These are phyloP conservation scores for Penicillium tannophilum DNA, from an alignment of 495 filamentous ascomycete genomes.

Conservation along the genomic window DNA sequence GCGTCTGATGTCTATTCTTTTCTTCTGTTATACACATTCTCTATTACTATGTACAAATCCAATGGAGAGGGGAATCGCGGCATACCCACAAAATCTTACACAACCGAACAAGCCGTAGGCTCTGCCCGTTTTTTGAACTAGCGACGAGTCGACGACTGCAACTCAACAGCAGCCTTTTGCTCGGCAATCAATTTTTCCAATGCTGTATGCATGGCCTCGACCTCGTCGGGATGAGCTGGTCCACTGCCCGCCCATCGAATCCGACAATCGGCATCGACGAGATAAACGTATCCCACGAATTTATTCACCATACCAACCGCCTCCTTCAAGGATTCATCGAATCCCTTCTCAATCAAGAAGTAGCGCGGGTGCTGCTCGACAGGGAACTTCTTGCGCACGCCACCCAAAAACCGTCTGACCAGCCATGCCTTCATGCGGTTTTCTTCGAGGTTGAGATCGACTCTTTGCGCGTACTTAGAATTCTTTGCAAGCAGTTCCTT, in stretches of 20 bases:
- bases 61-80: conserved; percentile 23
- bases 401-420: conserved; percentile 66
- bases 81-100: conserved; percentile 10
- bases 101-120: neutral
- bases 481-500: conserved; percentile 51
- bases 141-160: neutral
- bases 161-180: conserved; percentile 29
- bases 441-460: conserved; percentile 87
- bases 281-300: conserved; percentile 92
- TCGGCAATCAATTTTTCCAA: conserved; percentile 70
- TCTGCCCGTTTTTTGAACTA: neutral
- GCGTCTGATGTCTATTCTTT: conserved; percentile 18
- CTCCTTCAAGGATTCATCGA: conserved; percentile 73
- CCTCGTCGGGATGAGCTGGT: conserved; percentile 67
- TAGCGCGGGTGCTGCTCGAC: conserved; percentile 69
- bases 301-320: conserved; percentile 80
- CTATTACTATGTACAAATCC: conserved; percentile 35
- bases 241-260: conserved; percentile 96
- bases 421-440: conserved; percentile 74
- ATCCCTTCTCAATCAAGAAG: conserved; percentile 78
- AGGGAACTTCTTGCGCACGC: conserved; percentile 57
- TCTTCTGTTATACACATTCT: conserved; percentile 36
- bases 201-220: conserved; percentile 68
- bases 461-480: conserved; percentile 57
- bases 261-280: conserved; percentile 82